Base-by-base conservation (phyloP, 306 rosid genomes). In the Malus fusca region DNA sequence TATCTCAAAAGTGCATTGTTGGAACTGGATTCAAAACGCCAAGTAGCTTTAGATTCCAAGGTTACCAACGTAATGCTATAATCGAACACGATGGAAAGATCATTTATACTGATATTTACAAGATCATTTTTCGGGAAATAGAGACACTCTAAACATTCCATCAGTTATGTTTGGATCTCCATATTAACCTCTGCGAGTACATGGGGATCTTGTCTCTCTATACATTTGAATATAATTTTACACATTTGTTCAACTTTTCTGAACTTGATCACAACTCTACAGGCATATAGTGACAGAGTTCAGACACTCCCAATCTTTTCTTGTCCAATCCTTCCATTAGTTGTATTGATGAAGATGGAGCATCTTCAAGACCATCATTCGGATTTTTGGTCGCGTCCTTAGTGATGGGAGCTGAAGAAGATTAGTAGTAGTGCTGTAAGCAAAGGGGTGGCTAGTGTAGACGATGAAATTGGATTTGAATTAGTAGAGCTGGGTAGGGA, bases 401-500 rank as follows among this genome's bases (percentile, higher is more conserved):
- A 35, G 28, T 66, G 69, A n/a, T 2, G 11, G 1, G 40, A 60
- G 55, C 10, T 37, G 19, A 52, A 11, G 11, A n/a, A 40, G 18
- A 65, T 13, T 37, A 69, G 44, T 46, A 77, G 44, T 46, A 77
- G 30, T 31, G 72, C 52, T 21, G 80, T 44, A 69, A 75, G n/a
- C 28, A 78, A 66, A 68, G 43, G 63, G 62, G 75, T 11, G 63
- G 77, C 75, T 42, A 79, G 58, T 46, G 52, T n/a, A 18, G 58
- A 56, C 72, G 78, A 37, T 51, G 75, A 71, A 66, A 21, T n/a
- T 56, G 72, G 74, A 78, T 59, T 25, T 12, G 51, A 64, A 75
- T 64, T 22, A 43, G 88, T 87, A 53, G 86, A 85, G 77, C 77
- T 91, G 69, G 92, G 91, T 74, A 88, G 81, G 70, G 55, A 74